Base-by-base conservation (phyloP, 169 alveolate species). In the Hammondia hammondi region DNA sequence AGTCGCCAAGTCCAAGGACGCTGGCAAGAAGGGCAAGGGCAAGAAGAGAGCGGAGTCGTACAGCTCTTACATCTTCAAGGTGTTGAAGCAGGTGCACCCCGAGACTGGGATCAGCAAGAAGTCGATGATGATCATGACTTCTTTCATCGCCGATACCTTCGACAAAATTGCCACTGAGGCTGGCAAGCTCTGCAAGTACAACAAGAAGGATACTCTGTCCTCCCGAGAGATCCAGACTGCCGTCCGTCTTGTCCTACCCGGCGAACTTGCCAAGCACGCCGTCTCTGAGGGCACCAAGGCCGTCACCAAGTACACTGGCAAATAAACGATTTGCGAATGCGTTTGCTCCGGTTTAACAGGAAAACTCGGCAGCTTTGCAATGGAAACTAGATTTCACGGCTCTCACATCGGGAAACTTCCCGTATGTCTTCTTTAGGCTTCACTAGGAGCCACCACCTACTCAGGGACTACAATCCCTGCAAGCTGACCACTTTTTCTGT, bases 231-330 rank as follows among this genome's bases (percentile, higher is more conserved):
- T 99, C 96, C 99, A 99, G 97, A 99, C 99, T 39, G 99, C 99
- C 88, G 99, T 99, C 96, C 99, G 99, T 96, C 98, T 99, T 91
- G 99, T 99, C 81, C 99, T 99, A 84, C 99, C 99, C n/a, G 99
- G 99, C 45, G 99, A 99, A 97, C 98, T 99, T 94, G 99, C 99
- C 88, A 99, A 99, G 98, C 99, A 99, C 97, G 99, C 99, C 95
- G 99, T 99, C 96, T 98, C 99, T 71, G 99, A 99, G 98, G 99
- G 99, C 96, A 99, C 99, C 95, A 99, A 99, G 98, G 99, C 99
- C 92, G 99, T 99, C 97, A 99, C 99, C 96, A 99, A 99, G 97
- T 99, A 98, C 98, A 98, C 99, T 45, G 96, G 95, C 48, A 90
- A 90, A 57, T 90, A 90, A 90, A 29, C n/a, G 56, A 12, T 45